Evolutionary conservation across 139 green algal genomes (phyloP).

Genomic region (Diplosphaera chodatii): DNA sequence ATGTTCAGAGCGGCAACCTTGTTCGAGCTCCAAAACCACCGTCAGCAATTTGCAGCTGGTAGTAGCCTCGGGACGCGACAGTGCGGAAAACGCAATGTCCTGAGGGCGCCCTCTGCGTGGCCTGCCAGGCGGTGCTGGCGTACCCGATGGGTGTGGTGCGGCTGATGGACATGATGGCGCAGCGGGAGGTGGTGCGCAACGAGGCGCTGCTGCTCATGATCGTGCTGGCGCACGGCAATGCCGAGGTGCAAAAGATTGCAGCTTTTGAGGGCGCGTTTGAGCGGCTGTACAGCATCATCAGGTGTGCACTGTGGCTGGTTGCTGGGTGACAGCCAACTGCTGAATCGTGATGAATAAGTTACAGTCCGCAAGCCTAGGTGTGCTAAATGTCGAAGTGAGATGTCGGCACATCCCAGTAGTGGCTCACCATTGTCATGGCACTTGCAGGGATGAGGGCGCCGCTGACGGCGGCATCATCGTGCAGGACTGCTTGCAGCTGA

Average conservation of each 20-base stretch:
- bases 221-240: constrained; percentile 49
- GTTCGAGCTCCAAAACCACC: too few relatives aligned
- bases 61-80: too few relatives aligned
- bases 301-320: too few relatives aligned
- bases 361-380: too few relatives aligned
- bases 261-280: constrained; percentile 91
- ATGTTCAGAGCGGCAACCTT: too few relatives aligned
- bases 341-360: too few relatives aligned
- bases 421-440: too few relatives aligned
- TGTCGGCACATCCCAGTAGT: too few relatives aligned
- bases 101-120: background rate
- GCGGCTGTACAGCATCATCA: constrained; percentile 63
- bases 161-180: constrained; percentile 77
- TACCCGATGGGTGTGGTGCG: constrained; percentile 65
- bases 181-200: constrained; percentile 77
- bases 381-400: too few relatives aligned
- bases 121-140: constrained; percentile 57
- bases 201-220: constrained; percentile 76
- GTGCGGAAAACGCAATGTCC: too few relatives aligned
- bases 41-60: too few relatives aligned
- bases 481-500: constrained; percentile 83
- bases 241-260: constrained; percentile 82
- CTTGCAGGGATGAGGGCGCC: constrained; percentile 61
- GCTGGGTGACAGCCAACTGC: too few relatives aligned
- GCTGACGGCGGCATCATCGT: constrained; percentile 71